Evolutionary conservation across 345 rosid genomes (phyloP), one percentile per base, ranked within the genome.

Genomic region (Pistacia vera): DNA sequence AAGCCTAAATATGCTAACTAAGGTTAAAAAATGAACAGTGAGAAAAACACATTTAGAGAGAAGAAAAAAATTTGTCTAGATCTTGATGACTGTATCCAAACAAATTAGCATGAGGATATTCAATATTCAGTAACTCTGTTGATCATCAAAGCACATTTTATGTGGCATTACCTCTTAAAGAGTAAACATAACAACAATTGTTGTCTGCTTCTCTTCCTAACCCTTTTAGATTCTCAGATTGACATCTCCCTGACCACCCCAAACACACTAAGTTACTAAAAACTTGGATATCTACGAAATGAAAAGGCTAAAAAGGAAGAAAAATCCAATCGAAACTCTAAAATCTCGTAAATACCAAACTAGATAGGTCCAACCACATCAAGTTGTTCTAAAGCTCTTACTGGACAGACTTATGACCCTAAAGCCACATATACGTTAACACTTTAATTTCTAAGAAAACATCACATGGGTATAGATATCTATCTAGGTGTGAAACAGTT

Each of bases 301-400:
- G 8, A 46, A 44, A 20, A 55, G 41, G 70, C n/a, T 61, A 16
- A 46, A 20, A 46, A 66, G 55, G 18, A 12, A 66, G 52, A 66
- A 54, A 66, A 41, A 41, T 66, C 55, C 25, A 65, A 20, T 66
- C 70, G 11, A 46, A 46, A 66, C 55, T 46, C 36, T 61, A 61
- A 28, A 61, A 61, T 61, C 56, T 1, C 6, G 3, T n/a, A 55
- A 22, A 46, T 11, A 20, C 38, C 14, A 28, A 4, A 20, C 35
- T 11, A 22, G 69, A 44, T 41, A 65, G 28, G 7, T 65, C 35
- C 8, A 64, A 38, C 8, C 17, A 18, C 69, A 66, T 52, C 11
- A 46, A 46, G 17, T 11, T 20, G 13, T 20, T 25, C 41, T 52
- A 52, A 65, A 20, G 30, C 52, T 46, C 33, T 11, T n/a, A 16